phyloP scores from a whole-genome alignment of 768 basidiomycete species.

The Agrocybe praecox region DNA sequence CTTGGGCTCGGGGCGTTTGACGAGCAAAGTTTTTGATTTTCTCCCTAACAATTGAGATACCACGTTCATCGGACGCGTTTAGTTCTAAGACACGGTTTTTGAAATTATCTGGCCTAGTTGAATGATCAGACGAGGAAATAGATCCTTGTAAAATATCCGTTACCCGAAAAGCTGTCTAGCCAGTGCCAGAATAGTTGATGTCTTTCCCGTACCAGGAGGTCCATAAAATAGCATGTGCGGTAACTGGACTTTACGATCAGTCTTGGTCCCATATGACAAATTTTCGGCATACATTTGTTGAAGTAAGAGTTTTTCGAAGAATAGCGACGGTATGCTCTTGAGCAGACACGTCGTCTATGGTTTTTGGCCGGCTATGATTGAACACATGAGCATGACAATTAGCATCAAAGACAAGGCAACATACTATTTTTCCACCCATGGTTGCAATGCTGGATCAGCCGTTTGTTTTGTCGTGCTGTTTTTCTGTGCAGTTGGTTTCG shows the following conservation, averaged over 20 bases:
- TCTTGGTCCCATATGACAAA: not conserved
- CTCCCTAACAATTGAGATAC: conserved; percentile 94
- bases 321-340: conserved; percentile 97
- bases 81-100: conserved; percentile 91
- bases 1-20: conserved; percentile 84
- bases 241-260: conserved; percentile 54
- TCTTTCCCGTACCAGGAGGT: conserved; percentile 98
- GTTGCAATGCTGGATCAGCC: conserved; percentile 66
- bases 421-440: conserved; percentile 99
- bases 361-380: conserved; percentile 83
- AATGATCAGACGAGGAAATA: not conserved
- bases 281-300: conserved; percentile 72
- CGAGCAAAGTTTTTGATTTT: conserved; percentile 99
- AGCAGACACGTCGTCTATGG: conserved; percentile 96
- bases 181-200: conserved; percentile 95
- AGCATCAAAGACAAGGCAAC: conserved; percentile 21
- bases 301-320: conserved; percentile 85
- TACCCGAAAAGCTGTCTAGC: conserved; percentile 94
- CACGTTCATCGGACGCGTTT: conserved; percentile 98
- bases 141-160: conserved; percentile 16
- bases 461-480: conserved; percentile 39
- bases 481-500: conserved; percentile 44
- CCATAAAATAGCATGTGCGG: conserved; percentile 99
- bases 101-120: conserved; percentile 87
- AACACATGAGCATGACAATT: conserved; percentile 2